Base-by-base conservation (phyloP, 192 early-diverging fungal species). In the Coemansia sp. region DNA sequence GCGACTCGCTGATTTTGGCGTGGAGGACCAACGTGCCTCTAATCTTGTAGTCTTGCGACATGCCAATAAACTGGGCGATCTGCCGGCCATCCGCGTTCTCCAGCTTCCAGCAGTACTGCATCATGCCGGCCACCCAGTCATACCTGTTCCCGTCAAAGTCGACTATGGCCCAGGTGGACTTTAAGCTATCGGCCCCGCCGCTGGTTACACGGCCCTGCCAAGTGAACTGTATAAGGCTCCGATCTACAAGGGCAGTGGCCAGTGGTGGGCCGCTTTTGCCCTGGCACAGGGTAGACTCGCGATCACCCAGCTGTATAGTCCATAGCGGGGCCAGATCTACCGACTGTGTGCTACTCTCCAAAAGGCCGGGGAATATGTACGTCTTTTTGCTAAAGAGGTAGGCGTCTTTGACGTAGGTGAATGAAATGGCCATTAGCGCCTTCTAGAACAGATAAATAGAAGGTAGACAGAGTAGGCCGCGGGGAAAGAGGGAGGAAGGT, bases 71-170 rank as follows among this genome's bases (percentile, higher is more conserved):
- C 47, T 69, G 52, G 23, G 66, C 66, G 14, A 69, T 35, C 6
- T 23, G 21, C 7, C 32, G 29, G 22, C 66, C 59, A 4, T 53
- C 27, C 11, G 50, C 21, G 37, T 69, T 49, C 31, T 69, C 66
- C 4, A 69, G 57, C 47, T 69, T 69, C 66, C 66, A 69, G 47
- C 66, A 61, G 45, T 61, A 44, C 26, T 69, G 58, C 58, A 69
- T 61, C 29, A 69, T 69, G 30, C 66, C 59, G 12, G 58, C 66
- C 18, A 69, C 21, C 66, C 66, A 69, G 41, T 61, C 59, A 26
- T 61, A 69, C 9, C 66, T 30, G 33, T 44, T 27, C 22, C 66
- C 66, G 11, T 69, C 66, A 50, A 61, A 69, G 42, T 62, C 59
- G 26, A 57, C 38, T 25, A 69, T 61, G 0, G 58, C 53, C 66